Base-by-base conservation (phyloP, 768 basidiomycete genomes). In the Boletus speciosus region DNA sequence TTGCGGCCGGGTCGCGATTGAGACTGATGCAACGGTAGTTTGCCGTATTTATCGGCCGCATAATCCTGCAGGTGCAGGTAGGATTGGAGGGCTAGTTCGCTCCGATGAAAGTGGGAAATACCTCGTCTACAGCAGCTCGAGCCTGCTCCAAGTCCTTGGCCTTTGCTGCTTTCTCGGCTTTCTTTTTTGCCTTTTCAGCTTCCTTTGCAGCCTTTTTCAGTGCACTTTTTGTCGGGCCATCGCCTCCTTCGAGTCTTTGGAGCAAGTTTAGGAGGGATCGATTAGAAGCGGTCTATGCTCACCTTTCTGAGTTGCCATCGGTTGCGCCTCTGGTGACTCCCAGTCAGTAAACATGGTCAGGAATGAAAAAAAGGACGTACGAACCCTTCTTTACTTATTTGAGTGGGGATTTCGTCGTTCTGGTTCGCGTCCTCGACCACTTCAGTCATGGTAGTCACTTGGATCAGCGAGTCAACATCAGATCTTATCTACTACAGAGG, bases 131-230 rank as follows among this genome's bases (percentile, higher is more conserved):
- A 29, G 82, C 84, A 61, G 85, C 82, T 49, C 81, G 80, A 35
- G 82, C 88, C 38, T 85, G 78, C 60, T 90, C 91, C 43, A 84
- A 78, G 60, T 90, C 90, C 48, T 84, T 82, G 59, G 86, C 84
- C 62, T 84, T 88, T 9, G 88, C 90, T 6, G 84, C 88, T 62
- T 86, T 88, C 70, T 94, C 93, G 40, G 89, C 90, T 7, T 86
- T 87, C 69, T 92, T 94, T 73, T 84, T 84, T 44, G 87, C 90
- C 61, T 98, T 98, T 73, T 94, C 91, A 12, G 85, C 87, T 44
- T 88, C 88, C 71, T 97, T 98, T 32, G 88, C 88, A 32, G 85
- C 83, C 73, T 93, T 94, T 78, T 98, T 98, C 54, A 93, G 70
- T 63, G 95, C 93, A 63, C 78, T 90, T 75, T 97, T 98, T 51